A percentile compares a stretch with the other conserved stretches of the same genome.
Evolutionary conservation across 257 asterid genomes (phyloP).

Genomic region (Solanum dulcamara): DNA sequence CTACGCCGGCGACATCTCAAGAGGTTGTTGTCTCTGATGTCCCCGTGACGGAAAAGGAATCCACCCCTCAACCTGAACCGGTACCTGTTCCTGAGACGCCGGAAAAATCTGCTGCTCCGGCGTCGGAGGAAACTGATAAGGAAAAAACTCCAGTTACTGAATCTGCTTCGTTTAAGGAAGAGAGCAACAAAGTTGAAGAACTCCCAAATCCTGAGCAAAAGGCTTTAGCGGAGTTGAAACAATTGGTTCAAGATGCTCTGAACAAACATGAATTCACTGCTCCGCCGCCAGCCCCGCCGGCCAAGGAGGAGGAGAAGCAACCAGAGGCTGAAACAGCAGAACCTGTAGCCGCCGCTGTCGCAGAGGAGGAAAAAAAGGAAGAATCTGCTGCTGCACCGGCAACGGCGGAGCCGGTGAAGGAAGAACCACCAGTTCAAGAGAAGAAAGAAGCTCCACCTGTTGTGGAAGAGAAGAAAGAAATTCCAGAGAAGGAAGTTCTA

Average conservation of each 20-base stretch:
- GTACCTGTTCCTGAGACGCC: conserved; percentile 15
- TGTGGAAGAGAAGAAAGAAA: conserved; percentile 5
- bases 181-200: conserved; percentile 58
- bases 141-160: conserved; percentile 25
- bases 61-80: neutral
- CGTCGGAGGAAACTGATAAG: conserved; percentile 7
- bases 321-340: neutral
- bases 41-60: conserved; percentile 27
- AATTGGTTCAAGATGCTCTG: conserved; percentile 45
- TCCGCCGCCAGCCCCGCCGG: conserved; percentile 25
- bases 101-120: conserved; percentile 13
- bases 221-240: conserved; percentile 50
- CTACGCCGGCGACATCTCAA: conserved; percentile 9
- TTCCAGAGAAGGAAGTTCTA: too few relatives aligned
- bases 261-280: conserved; percentile 47
- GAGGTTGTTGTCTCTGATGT: conserved; percentile 20
- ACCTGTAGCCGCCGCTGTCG: neutral
- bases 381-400: neutral
- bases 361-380: neutral
- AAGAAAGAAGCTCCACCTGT: neutral
- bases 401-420: neutral
- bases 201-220: conserved; percentile 50
- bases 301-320: conserved; percentile 12
- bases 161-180: conserved; percentile 48
- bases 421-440: neutral